Evolutionary conservation across 345 rosid genomes (phyloP).

Genomic region (Citrus hindsii): DNA sequence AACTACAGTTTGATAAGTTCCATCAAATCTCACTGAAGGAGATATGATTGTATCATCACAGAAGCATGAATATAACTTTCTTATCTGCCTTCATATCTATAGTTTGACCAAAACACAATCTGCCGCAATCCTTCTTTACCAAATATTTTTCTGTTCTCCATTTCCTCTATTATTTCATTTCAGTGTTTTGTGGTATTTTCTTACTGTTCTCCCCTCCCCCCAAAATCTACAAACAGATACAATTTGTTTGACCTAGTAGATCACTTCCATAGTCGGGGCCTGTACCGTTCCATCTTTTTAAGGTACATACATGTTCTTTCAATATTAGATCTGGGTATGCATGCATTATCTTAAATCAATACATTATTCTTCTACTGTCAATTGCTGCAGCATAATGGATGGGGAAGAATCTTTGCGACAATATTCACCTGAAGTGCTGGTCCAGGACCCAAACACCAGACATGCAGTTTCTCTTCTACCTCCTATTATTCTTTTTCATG

Average conservation of each 20-base stretch:
- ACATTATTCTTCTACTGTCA: neutral
- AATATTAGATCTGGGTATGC: neutral
- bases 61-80: neutral
- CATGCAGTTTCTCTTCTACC: conserved; percentile 69
- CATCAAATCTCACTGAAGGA: neutral
- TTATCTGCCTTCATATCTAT: neutral
- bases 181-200: conserved; percentile 6
- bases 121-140: neutral
- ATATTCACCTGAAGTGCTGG: conserved; percentile 83
- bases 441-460: conserved; percentile 54
- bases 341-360: neutral
- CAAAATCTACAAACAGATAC: conserved; percentile 54
- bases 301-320: conserved; percentile 37
- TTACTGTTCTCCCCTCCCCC: conserved; percentile 11
- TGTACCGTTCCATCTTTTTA: conserved; percentile 74
- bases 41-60: neutral
- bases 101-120: neutral
- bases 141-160: neutral
- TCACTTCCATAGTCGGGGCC: conserved; percentile 82
- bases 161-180: neutral
- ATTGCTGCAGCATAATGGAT: conserved; percentile 76
- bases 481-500: conserved; percentile 78
- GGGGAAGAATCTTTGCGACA: conserved; percentile 76
- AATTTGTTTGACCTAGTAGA: conserved; percentile 79
- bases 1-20: neutral